Percentiles rank a stretch among this genome's conserved stretches.
These are phyloP conservation scores for Cystoisospora suis DNA, from an alignment of 169 alveolate genomes.

Conservation along the genomic window DNA sequence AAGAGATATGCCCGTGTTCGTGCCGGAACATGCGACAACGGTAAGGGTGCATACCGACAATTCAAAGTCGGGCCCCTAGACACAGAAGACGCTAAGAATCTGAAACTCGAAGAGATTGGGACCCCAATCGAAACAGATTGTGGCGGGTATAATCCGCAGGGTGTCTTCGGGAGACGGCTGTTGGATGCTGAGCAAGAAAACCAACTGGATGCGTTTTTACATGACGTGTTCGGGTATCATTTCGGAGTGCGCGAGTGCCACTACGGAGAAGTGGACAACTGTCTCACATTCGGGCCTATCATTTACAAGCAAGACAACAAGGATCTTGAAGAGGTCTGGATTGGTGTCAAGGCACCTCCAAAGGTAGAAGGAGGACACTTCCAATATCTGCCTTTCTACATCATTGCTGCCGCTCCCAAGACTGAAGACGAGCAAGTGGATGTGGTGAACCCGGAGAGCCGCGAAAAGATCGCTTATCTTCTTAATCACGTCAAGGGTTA, in stretches of 20 bases:
- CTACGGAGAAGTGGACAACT: constrained; percentile 38
- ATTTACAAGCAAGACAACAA: constrained; percentile 53
- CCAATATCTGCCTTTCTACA: constrained; percentile 36
- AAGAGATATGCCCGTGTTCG: constrained; percentile 74
- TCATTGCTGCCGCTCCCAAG: constrained; percentile 36
- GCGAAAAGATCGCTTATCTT: constrained; percentile 19
- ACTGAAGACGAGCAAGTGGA: not conserved
- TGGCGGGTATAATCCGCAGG: constrained; percentile 76
- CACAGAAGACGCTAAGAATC: constrained; percentile 18
- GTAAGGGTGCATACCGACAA: constrained; percentile 71
- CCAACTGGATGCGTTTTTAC: constrained; percentile 33
- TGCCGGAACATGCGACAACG: constrained; percentile 71
- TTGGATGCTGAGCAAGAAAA: constrained; percentile 54
- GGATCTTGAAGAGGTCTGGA: constrained; percentile 66
- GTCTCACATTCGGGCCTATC: constrained; percentile 56
- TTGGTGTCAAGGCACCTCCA: constrained; percentile 64
- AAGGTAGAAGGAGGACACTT: not conserved
- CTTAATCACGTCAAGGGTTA: constrained; percentile 58
- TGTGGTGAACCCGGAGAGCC: constrained; percentile 20
- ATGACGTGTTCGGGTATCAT: constrained; percentile 49
- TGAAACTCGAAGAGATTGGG: constrained; percentile 64
- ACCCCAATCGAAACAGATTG: constrained; percentile 72
- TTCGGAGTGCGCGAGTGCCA: constrained; percentile 40
- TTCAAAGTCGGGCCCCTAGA: constrained; percentile 76
- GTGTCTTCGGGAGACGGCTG: constrained; percentile 75